Evolutionary conservation across 345 rosid genomes (phyloP).

Genomic region (Rhizophora apiculata): DNA sequence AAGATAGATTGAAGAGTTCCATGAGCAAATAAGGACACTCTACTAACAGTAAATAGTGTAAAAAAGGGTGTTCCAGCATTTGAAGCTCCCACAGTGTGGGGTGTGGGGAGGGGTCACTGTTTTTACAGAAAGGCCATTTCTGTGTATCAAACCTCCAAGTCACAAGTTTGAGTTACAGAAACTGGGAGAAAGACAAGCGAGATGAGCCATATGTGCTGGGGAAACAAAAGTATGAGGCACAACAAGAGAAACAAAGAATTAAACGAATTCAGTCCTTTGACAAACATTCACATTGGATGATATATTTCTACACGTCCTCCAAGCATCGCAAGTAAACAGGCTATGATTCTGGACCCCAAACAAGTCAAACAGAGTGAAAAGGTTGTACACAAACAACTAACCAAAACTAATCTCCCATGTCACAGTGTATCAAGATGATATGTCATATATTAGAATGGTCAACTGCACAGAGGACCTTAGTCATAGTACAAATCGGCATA

Average conservation of each 20-base stretch:
- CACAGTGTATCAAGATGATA: background rate
- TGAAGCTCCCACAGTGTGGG: background rate
- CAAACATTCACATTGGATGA: background rate
- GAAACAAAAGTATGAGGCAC: background rate
- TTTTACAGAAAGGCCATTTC: too few species aligned
- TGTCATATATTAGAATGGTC: background rate
- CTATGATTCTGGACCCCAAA: background rate
- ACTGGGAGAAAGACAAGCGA: too few species aligned
- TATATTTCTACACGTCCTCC: background rate
- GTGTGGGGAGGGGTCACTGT: too few species aligned
- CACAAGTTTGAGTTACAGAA: too few species aligned
- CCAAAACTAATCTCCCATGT: background rate
- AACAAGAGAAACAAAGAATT: background rate
- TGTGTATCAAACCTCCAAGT: too few species aligned
- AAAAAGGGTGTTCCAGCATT: background rate
- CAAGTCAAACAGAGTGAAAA: background rate
- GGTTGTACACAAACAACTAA: background rate
- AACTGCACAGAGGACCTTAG: too few species aligned
- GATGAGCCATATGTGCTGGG: too few species aligned
- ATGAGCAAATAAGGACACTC: background rate
- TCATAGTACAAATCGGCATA: too few species aligned
- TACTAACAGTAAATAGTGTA: background rate
- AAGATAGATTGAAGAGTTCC: conserved; percentile 11
- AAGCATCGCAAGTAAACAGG: background rate
- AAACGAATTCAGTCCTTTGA: background rate